Evolutionary conservation across 2,329 filamentous ascomycete genomes (phyloP).

Genomic region (Paraconiothyrium sp.): DNA sequence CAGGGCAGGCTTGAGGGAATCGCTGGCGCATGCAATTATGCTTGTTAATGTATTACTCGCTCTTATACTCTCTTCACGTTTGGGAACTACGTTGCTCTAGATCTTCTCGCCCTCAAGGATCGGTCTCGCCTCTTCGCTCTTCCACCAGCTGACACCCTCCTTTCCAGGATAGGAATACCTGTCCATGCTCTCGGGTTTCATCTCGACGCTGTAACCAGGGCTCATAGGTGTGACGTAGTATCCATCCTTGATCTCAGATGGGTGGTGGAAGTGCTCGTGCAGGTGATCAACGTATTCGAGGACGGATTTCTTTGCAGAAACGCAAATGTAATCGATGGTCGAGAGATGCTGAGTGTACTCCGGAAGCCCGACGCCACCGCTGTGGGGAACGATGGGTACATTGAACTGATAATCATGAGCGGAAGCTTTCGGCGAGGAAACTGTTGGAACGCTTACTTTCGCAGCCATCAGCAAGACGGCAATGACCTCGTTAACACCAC

Average conservation of each 20-base stretch:
- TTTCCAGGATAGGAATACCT: conserved; percentile 78
- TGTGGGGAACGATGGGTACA: conserved; percentile 88
- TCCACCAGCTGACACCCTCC: conserved; percentile 86
- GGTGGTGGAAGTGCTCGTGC: conserved; percentile 91
- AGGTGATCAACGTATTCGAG: conserved; percentile 93
- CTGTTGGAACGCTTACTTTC: conserved; percentile 54
- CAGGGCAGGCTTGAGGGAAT: not conserved
- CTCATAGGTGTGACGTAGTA: conserved; percentile 87
- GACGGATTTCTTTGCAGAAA: conserved; percentile 81
- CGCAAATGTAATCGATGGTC: conserved; percentile 91
- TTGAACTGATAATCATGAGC: conserved; percentile 56
- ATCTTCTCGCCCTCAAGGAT: conserved; percentile 71
- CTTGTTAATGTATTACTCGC: not conserved
- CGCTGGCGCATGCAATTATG: not conserved
- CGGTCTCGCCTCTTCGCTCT: conserved; percentile 76
- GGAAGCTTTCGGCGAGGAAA: not conserved
- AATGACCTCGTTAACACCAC: conserved; percentile 90
- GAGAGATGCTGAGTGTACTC: conserved; percentile 94
- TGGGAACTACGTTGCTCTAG: conserved; percentile 29
- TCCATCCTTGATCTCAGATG: conserved; percentile 80
- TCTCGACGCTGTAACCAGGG: conserved; percentile 91
- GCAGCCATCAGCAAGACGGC: conserved; percentile 88
- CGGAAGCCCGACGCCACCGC: conserved; percentile 86
- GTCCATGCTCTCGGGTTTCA: conserved; percentile 90
- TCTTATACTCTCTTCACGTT: not conserved